Evolutionary conservation across 495 filamentous ascomycete species (phyloP), one percentile per base, ranked within the genome.

Genomic region (Corynascus novoguineensis): DNA sequence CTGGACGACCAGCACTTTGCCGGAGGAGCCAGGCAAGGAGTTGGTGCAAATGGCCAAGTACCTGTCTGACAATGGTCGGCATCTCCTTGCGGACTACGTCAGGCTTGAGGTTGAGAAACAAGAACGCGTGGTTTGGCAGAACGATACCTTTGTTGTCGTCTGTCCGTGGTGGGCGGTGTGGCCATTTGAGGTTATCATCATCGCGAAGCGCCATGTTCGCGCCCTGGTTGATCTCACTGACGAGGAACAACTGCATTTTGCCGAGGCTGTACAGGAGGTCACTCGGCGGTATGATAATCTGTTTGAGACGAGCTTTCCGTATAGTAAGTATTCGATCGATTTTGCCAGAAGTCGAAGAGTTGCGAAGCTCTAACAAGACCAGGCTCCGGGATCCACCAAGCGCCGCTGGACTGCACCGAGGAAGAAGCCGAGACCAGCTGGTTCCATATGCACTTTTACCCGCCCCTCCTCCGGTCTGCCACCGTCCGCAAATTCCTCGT

Each of bases 101-200:
- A 81, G 81, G 59, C 75, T 96, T 3, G 93, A 98, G 73, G 75
- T 84, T 54, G 77, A 82, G 59, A 93, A 95, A 72, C 66, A 82
- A 57, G 91, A 97, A 68, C 81, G 93, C 10, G 78, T 95, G 15
- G 90, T 98, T 2, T 92, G 88, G 61, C 84, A 90, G 66, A 97
- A 98, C 68, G 80, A 74, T 14, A 78, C 74, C 0, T 97, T 97
- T 71, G 68, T 95, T 22, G 86, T 90, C 0, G 78, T 96, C 21
- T 95, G 90, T 65, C 93, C 93, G 1, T 98, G 92, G 91, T 98
- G 93, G 93, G 93, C 88, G 0, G 79, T 87, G 17, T 98, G 93
- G 93, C 93, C 93, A 1, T 98, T 96, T 59, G 93, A 98, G 75
- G 86, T 93, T 47, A 87, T 98, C 82, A 83, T 98, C 57, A 77